Evolutionary conservation across 495 filamentous ascomycete genomes (phyloP).

Genomic region (Filosporella fistucella): DNA sequence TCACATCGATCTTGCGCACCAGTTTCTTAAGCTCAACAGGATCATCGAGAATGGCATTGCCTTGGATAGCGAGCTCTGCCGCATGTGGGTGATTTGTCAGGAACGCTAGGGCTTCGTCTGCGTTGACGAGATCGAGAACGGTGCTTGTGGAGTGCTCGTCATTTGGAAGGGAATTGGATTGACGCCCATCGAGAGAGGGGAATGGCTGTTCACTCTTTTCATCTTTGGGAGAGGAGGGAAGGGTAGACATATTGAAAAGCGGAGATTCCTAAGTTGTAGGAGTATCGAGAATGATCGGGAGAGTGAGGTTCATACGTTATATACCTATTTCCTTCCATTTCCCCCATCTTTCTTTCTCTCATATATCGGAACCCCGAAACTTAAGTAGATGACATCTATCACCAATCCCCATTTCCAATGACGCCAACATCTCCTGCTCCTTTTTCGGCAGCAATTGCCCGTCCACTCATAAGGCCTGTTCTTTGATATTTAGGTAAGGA

Average conservation of each 20-base stretch:
- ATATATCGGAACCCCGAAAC: too few species aligned
- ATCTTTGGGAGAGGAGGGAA: too few species aligned
- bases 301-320: too few species aligned
- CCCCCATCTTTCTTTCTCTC: too few species aligned
- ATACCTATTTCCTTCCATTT: too few species aligned
- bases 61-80: slow-evolving; percentile 6
- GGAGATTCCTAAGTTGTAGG: too few species aligned
- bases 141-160: neutral
- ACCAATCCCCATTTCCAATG: neutral
- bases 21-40: slow-evolving; percentile 31
- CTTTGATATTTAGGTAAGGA: too few species aligned
- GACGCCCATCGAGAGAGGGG: neutral
- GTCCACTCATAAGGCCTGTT: too few species aligned
- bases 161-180: neutral
- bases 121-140: neutral
- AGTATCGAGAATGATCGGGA: too few species aligned
- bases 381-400: too few species aligned
- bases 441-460: too few species aligned
- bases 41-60: slow-evolving; percentile 15
- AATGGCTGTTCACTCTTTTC: neutral
- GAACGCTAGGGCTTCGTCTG: slow-evolving; percentile 15
- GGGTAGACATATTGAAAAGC: too few species aligned
- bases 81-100: slow-evolving; percentile 10
- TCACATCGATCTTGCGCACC: slow-evolving; percentile 50
- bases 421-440: neutral